A percentile compares a stretch with the other conserved stretches of the same genome.
Conservation (phyloP, 2,329 filamentous ascomycete genomes). For the Macrophomina phaseolina region DNA sequence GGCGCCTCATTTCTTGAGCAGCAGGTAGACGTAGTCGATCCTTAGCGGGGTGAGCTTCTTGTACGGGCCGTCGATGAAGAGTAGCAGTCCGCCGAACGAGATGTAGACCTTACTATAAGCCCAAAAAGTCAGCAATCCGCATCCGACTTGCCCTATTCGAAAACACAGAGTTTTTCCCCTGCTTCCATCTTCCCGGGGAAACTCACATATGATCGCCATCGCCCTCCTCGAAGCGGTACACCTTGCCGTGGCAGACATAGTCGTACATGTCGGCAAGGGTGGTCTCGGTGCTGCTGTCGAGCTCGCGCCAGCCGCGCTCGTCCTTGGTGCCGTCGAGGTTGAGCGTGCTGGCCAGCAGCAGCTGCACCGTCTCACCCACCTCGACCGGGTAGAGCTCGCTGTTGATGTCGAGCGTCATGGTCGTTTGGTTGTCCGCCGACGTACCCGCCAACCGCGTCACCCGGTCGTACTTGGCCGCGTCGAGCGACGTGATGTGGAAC, state of each 20-base stretch:
- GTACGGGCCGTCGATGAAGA: slow-evolving; percentile 91
- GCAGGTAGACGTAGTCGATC: slow-evolving; percentile 91
- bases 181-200: background rate
- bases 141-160: too few species aligned
- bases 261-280: slow-evolving; percentile 79
- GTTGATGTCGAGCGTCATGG: slow-evolving; percentile 90
- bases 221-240: slow-evolving; percentile 85
- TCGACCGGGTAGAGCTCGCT: slow-evolving; percentile 84
- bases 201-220: slow-evolving; percentile 86
- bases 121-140: slow-evolving; percentile 1
- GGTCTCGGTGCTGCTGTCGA: slow-evolving; percentile 38
- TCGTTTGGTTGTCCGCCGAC: slow-evolving; percentile 76
- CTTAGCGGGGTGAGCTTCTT: slow-evolving; percentile 91
- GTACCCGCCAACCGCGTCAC: slow-evolving; percentile 83
- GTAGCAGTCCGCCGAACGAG: slow-evolving; percentile 89
- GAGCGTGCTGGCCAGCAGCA: slow-evolving; percentile 84
- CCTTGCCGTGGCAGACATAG: slow-evolving; percentile 87
- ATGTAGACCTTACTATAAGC: slow-evolving; percentile 81
- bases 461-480: slow-evolving; percentile 92
- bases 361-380: slow-evolving; percentile 75
- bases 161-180: too few species aligned
- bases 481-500: slow-evolving; percentile 80
- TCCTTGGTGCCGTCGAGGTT: slow-evolving; percentile 79
- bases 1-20: slow-evolving; percentile 79
- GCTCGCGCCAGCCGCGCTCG: slow-evolving; percentile 74